Evolutionary conservation across 345 rosid genomes (phyloP).

Genomic region (Geranium brycei): DNA sequence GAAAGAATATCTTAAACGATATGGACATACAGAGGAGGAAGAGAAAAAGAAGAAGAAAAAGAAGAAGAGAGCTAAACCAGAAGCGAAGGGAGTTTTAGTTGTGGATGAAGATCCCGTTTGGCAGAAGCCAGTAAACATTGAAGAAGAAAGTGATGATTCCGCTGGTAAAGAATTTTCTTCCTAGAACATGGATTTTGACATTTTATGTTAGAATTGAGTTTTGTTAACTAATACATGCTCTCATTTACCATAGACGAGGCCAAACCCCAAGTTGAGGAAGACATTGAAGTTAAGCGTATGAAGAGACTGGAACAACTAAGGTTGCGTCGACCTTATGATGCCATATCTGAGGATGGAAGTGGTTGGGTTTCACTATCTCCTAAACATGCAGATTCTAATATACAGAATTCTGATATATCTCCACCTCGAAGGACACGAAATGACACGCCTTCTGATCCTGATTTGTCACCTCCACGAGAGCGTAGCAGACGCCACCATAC

Average conservation of each 20-base stretch:
- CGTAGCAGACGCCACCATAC: conserved; percentile 21
- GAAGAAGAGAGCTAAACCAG: conserved; percentile 38
- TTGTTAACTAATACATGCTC: neutral
- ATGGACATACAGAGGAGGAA: conserved; percentile 32
- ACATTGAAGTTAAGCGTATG: conserved; percentile 79
- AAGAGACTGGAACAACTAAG: conserved; percentile 63
- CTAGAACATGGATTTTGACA: neutral
- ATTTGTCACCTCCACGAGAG: conserved; percentile 42
- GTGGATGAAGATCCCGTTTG: conserved; percentile 90
- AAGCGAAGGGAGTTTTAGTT: conserved; percentile 41
- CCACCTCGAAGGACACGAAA: conserved; percentile 50
- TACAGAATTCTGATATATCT: conserved; percentile 36
- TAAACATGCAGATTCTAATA: conserved; percentile 2
- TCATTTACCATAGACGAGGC: conserved; percentile 36
- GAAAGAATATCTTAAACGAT: conserved; percentile 70
- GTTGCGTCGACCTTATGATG: conserved; percentile 39
- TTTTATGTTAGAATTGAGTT: neutral
- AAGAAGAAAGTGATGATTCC: conserved; percentile 56
- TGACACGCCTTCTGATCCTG: conserved; percentile 46
- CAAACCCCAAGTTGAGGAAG: conserved; percentile 67
- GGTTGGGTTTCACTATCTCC: conserved; percentile 73
- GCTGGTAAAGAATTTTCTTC: conserved; percentile 31
- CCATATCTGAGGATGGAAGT: conserved; percentile 88
- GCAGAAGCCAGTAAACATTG: conserved; percentile 59
- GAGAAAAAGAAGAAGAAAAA: conserved; percentile 55